Conservation (phyloP, 2,329 filamentous ascomycete genomes). For the Aspergillus aculeatus region DNA sequence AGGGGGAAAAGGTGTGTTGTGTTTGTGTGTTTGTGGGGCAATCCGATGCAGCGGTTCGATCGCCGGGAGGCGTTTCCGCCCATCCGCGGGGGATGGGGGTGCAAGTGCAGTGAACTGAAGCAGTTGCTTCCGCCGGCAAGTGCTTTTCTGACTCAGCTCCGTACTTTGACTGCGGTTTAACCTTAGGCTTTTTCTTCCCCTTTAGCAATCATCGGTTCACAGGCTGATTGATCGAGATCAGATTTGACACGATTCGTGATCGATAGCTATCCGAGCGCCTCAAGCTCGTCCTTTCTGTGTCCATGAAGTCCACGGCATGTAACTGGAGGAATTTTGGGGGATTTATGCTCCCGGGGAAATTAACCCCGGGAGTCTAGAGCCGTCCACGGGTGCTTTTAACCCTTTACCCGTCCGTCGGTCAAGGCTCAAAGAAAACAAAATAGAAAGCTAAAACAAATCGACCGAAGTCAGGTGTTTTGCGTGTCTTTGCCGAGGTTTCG, state of each 20-base stretch:
- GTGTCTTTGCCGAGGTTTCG: background rate
- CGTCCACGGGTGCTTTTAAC: background rate
- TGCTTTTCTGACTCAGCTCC: background rate
- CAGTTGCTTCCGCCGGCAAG: background rate
- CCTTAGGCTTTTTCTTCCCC: background rate
- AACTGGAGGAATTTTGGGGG: background rate
- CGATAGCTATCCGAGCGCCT: background rate
- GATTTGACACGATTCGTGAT: background rate
- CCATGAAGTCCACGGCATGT: background rate
- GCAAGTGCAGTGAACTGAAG: no score
- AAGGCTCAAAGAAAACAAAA: background rate
- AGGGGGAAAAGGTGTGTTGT: slow-evolving; percentile 12
- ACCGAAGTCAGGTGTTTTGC: background rate
- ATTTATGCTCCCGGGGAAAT: background rate
- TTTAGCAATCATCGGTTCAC: no score
- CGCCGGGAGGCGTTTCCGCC: slow-evolving; percentile 6
- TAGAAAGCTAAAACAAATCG: background rate
- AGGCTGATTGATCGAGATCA: slow-evolving; percentile 8
- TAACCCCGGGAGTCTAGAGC: slow-evolving; percentile 3
- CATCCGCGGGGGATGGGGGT: background rate
- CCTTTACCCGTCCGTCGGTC: background rate
- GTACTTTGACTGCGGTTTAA: background rate
- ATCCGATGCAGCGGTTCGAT: slow-evolving; percentile 21
- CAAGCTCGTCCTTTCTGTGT: background rate
- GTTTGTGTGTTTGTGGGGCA: slow-evolving; percentile 4